A percentile compares a stretch with the other conserved stretches of the same genome.
These are phyloP conservation scores for Scutellaria minor DNA, from an alignment of 257 asterid species.

Conservation along the genomic window DNA sequence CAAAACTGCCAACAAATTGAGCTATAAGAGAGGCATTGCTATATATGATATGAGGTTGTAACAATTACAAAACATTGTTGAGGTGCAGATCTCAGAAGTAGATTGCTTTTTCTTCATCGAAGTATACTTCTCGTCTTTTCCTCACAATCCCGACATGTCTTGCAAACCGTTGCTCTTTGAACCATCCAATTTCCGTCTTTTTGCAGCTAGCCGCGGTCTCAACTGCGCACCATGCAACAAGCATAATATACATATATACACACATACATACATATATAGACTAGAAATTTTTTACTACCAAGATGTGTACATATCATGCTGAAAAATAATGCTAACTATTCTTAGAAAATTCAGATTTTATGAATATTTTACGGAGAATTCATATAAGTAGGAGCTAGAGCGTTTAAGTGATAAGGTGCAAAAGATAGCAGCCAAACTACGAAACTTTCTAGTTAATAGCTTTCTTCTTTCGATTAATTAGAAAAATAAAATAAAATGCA, in stretches of 20 bases:
- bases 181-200: constrained; percentile 56
- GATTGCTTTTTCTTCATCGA: constrained; percentile 9
- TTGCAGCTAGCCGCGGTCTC: constrained; percentile 68
- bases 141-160: constrained; percentile 6
- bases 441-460: no score
- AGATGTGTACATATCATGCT: no score
- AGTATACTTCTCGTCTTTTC: neutral
- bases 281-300: no score
- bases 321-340: no score
- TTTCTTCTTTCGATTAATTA: neutral
- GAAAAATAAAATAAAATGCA: neutral
- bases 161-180: constrained; percentile 43
- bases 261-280: neutral
- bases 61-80: neutral
- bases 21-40: no score
- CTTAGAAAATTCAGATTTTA: no score
- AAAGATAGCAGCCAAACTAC: no score
- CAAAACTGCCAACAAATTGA: no score
- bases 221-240: constrained; percentile 49
- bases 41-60: neutral
- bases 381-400: no score
- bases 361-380: no score
- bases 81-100: constrained; percentile 28
- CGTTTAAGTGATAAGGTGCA: no score
- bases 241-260: neutral